Evolutionary conservation across 169 alveolate genomes (phyloP).

Genomic region (Toxoplasma gondii): DNA sequence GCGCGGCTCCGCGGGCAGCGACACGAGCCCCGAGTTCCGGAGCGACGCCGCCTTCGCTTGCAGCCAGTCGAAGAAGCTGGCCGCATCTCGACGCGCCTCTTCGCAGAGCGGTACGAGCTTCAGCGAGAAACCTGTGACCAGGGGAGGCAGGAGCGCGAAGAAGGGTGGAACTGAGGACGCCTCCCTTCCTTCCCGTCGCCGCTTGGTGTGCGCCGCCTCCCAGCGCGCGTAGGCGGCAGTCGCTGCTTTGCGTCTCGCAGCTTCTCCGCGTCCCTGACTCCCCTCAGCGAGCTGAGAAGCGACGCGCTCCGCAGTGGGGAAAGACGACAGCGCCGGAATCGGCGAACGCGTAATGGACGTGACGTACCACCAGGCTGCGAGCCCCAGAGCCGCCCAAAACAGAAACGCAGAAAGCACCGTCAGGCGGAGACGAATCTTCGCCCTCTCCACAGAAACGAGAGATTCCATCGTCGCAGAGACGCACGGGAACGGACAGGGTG

Average conservation of each 20-base stretch:
- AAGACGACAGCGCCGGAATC: conserved; percentile 9
- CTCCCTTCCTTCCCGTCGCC: not conserved
- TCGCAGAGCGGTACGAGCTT: not conserved
- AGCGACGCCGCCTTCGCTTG: not conserved
- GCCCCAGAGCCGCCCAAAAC: not conserved
- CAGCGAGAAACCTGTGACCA: not conserved
- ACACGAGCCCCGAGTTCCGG: not conserved
- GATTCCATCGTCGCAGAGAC: not conserved
- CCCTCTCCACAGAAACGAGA: not conserved
- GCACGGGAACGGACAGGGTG: not conserved
- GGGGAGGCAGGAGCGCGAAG: conserved; percentile 1
- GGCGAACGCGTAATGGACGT: conserved; percentile 19
- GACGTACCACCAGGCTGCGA: not conserved
- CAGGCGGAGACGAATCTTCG: conserved; percentile 18
- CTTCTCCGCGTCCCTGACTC: not conserved
- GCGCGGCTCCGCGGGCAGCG: not conserved
- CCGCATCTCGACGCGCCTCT: not conserved
- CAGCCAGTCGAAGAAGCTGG: not conserved
- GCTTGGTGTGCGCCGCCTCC: not conserved
- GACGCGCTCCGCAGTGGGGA: not conserved
- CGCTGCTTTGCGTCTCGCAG: not conserved
- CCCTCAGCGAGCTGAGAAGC: not conserved
- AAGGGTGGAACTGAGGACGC: not conserved
- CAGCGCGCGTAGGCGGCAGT: not conserved
- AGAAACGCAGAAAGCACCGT: not conserved